Evolutionary conservation across 2,329 filamentous ascomycete genomes (phyloP).

Genomic region (Fonsecaea pedrosoi): DNA sequence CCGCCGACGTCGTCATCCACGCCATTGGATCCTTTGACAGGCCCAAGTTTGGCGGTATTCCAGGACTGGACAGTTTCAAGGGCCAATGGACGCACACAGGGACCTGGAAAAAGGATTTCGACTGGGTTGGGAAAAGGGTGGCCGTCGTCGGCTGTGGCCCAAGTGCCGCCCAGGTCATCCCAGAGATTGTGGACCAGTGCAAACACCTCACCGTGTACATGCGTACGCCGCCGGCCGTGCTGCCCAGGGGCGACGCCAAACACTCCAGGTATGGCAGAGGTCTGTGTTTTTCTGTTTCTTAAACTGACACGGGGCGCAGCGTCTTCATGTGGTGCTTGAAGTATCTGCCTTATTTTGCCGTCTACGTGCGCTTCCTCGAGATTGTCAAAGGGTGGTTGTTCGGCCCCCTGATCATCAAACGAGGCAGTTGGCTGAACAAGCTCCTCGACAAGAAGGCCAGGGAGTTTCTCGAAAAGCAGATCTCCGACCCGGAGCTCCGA

Average conservation of each 20-base stretch:
- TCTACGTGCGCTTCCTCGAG: background rate
- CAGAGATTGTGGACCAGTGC: conserved; percentile 24
- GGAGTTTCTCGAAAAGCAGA: conserved; percentile 24
- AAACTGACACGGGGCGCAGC: too few species aligned
- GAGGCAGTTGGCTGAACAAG: background rate
- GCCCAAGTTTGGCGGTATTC: too few species aligned
- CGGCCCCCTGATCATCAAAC: background rate
- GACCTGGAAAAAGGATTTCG: conserved; percentile 12
- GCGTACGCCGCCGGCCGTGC: conserved; percentile 17
- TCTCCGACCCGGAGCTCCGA: conserved; percentile 21
- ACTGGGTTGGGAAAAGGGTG: conserved; percentile 15
- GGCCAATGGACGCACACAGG: conserved; percentile 3
- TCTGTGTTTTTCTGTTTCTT: too few species aligned
- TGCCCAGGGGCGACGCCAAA: conserved; percentile 9
- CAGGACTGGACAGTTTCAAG: too few species aligned
- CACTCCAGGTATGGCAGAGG: conserved; percentile 13
- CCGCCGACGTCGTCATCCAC: too few species aligned
- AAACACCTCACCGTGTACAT: conserved; percentile 23
- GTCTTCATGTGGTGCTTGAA: too few species aligned
- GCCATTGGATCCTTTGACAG: too few species aligned
- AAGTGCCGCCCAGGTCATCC: conserved; percentile 30
- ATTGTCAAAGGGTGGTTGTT: background rate
- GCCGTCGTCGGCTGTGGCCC: conserved; percentile 29
- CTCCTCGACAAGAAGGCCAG: conserved; percentile 10
- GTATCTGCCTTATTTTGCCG: too few species aligned